Conservation (phyloP, 2,329 filamentous ascomycete species). For the Aspergillus caelatus region DNA sequence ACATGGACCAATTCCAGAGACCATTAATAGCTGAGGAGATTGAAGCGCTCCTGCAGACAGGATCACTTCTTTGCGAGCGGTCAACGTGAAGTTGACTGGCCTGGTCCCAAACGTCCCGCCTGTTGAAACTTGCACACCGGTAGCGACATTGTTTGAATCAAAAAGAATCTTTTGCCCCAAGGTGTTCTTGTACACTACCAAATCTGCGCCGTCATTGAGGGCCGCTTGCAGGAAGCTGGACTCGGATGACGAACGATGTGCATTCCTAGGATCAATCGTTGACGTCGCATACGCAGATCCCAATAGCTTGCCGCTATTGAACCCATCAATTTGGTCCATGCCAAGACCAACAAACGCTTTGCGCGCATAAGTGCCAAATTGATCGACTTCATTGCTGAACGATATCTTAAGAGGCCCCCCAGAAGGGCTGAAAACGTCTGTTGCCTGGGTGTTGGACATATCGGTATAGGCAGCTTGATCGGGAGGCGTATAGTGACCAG, state of each 20-base stretch:
- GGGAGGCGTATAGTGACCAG: conserved; percentile 31
- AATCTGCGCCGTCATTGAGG: conserved; percentile 25
- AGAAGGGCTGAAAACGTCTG: conserved; percentile 18
- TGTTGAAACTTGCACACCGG: conserved; percentile 18
- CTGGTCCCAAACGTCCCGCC: conserved; percentile 19
- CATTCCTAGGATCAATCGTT: conserved; percentile 34
- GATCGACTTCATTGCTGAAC: conserved; percentile 30
- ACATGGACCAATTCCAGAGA: conserved; percentile 21
- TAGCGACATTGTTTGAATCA: conserved; percentile 31
- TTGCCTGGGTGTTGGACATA: conserved; percentile 26
- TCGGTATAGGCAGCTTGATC: conserved; percentile 23
- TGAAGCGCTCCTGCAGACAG: conserved; percentile 17
- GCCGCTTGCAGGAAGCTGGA: conserved; percentile 28
- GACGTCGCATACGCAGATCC: conserved; percentile 29
- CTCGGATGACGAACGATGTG: conserved; percentile 24
- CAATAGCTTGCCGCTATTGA: conserved; percentile 31
- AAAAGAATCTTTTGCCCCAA: conserved; percentile 42
- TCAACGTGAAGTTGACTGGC: conserved; percentile 20
- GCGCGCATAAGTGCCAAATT: conserved; percentile 31
- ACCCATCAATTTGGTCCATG: conserved; percentile 27
- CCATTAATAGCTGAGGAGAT: conserved; percentile 20
- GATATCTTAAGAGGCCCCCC: conserved; percentile 38
- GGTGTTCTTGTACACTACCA: conserved; percentile 35
- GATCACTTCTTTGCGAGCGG: conserved; percentile 20
- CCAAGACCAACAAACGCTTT: conserved; percentile 31